These are phyloP conservation scores for Coprinopsis strossmayeri DNA, from an alignment of 768 basidiomycete species.

Conservation along the genomic window DNA sequence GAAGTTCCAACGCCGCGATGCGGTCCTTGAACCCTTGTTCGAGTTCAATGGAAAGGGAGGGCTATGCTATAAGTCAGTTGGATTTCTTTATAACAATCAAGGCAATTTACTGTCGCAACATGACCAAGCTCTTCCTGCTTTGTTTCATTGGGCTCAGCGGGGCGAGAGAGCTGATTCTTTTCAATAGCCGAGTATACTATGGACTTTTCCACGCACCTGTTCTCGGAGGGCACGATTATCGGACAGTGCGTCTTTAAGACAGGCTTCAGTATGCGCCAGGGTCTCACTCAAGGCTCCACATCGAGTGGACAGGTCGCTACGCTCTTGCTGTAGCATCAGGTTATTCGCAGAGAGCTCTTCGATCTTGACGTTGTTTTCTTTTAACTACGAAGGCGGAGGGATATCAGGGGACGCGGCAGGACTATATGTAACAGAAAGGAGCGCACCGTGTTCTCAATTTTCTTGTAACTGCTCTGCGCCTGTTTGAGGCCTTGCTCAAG, in stretches of 20 bases:
- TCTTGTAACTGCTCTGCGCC: conserved; percentile 12
- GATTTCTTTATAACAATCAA: too few species aligned
- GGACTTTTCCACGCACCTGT: background rate
- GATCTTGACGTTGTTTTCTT: conserved; percentile 7
- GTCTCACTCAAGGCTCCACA: background rate
- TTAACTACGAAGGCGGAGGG: conserved; percentile 1
- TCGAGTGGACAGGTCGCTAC: background rate
- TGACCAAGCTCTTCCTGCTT: too few species aligned
- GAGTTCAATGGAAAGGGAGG: too few species aligned
- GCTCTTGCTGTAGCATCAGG: conserved; percentile 1
- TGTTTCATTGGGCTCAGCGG: background rate
- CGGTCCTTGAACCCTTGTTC: conserved; percentile 2
- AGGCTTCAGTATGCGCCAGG: background rate
- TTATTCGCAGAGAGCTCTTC: background rate
- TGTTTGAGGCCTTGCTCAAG: conserved; percentile 11
- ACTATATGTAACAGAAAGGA: too few species aligned
- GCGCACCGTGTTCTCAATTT: conserved; percentile 8
- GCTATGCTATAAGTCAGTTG: too few species aligned
- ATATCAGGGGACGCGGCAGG: too few species aligned
- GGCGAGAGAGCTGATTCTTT: background rate
- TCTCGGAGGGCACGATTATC: background rate
- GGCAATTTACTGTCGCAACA: too few species aligned
- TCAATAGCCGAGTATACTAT: background rate
- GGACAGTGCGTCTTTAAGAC: background rate
- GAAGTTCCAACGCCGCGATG: conserved; percentile 11